phyloP scores from a whole-genome alignment of 2,329 filamentous ascomycete species.

The Annulohypoxylon truncatum region DNA sequence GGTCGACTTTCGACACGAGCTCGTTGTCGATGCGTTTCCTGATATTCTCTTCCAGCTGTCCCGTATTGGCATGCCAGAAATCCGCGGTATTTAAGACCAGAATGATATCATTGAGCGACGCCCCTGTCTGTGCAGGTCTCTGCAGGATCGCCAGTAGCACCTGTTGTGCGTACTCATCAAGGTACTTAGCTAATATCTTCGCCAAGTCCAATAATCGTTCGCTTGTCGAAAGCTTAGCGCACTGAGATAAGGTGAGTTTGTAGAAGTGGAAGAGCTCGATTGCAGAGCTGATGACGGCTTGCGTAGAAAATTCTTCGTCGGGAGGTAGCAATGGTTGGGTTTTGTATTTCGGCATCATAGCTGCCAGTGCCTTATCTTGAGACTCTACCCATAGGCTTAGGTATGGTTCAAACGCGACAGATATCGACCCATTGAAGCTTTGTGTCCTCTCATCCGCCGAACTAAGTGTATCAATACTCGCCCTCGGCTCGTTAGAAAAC shows the following conservation, averaged over 20 bases:
- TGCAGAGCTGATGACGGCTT: slow-evolving; percentile 90
- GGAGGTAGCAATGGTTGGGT: slow-evolving; percentile 80
- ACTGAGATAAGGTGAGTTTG: slow-evolving; percentile 90
- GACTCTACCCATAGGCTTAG: slow-evolving; percentile 97
- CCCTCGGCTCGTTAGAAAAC: slow-evolving; percentile 78
- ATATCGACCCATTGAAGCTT: slow-evolving; percentile 90
- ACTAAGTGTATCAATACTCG: slow-evolving; percentile 89
- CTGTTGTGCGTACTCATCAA: slow-evolving; percentile 95
- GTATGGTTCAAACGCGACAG: slow-evolving; percentile 96
- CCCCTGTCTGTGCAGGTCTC: slow-evolving; percentile 63
- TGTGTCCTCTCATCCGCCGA: slow-evolving; percentile 80
- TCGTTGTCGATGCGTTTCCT: slow-evolving; percentile 88
- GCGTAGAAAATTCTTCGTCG: slow-evolving; percentile 92
- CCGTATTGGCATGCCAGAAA: slow-evolving; percentile 95
- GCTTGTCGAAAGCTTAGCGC: slow-evolving; percentile 95
- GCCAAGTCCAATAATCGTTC: slow-evolving; percentile 86
- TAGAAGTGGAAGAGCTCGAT: slow-evolving; percentile 99
- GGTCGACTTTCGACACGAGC: slow-evolving; percentile 79
- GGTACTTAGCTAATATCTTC: slow-evolving; percentile 87
- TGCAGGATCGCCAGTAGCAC: slow-evolving; percentile 81
- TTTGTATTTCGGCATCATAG: slow-evolving; percentile 88
- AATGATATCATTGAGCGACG: slow-evolving; percentile 78
- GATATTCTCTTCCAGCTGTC: slow-evolving; percentile 93
- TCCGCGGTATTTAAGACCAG: slow-evolving; percentile 95
- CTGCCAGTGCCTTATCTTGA: slow-evolving; percentile 87